Evolutionary conservation across 2,329 filamentous ascomycete genomes (phyloP), one percentile per base, ranked within the genome.

Genomic region (Plenodomus lindquistii): DNA sequence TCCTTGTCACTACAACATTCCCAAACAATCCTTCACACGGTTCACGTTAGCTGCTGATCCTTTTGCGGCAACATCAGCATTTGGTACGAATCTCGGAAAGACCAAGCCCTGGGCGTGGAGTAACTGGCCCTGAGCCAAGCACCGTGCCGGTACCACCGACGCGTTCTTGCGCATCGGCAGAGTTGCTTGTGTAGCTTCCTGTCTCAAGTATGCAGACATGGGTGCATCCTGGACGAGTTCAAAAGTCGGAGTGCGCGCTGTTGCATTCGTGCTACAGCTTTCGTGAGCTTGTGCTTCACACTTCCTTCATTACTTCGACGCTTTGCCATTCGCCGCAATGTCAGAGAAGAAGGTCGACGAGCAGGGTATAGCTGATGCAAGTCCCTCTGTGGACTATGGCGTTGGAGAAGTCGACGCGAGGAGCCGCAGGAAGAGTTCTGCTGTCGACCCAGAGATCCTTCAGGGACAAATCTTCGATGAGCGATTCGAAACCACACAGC

Each of bases 401-500:
- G 52, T 52, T 10, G 51, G 50, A 16, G n/a, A 53, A 16, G 38
- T 52, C n/a, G 44, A 54, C 24, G 44, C 48, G 3, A 37, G 50
- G 1, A 37, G 40, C 10, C 46, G 54, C n/a, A 57, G 62, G 38
- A 60, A 50, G 49, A 61, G 52, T 49, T 66, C 62, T 5, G 56
- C 48, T 15, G 60, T 62, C 22, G 52, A 53, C 21, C 60, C 65
- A n/a, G 58, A 64, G 27, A 43, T 64, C 24, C 44, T 71, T 15
- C 54, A 52, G 5, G 59, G 58, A 20, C 66, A 70, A 41, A 61
- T 69, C 16, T 69, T 67, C 42, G 64, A 70, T 22, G 61, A 67
- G 34, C 62, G 67, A 8, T 71, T 64, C 50, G 67, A 73, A 37
- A 62, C 57, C 7, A 75, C 73, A 9, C 65, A 75, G 24, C 58